Evolutionary conservation across 768 basidiomycete genomes (phyloP).

Genomic region (Tulasnella sp.): DNA sequence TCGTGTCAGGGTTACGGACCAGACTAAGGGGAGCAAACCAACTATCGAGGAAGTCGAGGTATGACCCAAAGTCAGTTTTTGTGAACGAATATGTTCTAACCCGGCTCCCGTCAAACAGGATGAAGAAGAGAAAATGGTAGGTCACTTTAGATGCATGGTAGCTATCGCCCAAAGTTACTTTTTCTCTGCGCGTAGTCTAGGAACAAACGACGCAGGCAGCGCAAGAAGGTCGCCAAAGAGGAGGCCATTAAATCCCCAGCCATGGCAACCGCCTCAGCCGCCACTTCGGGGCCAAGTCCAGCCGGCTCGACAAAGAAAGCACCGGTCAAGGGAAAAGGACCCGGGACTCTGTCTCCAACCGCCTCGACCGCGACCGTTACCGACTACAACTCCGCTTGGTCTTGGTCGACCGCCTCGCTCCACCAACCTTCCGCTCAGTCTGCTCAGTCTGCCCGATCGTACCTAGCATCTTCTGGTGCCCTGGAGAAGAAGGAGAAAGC

Average conservation of each 20-base stretch:
- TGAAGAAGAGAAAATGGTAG: constrained; percentile 59
- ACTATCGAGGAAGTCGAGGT: constrained; percentile 26
- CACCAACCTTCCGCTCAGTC: constrained; percentile 44
- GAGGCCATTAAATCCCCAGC: constrained; percentile 34
- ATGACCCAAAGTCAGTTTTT: neutral
- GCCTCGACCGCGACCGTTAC: neutral
- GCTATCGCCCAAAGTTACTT: neutral
- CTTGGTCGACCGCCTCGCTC: constrained; percentile 36
- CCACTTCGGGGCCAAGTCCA: constrained; percentile 32
- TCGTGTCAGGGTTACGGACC: neutral
- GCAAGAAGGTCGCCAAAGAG: constrained; percentile 61
- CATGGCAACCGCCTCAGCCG: constrained; percentile 28
- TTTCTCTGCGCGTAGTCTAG: constrained; percentile 38
- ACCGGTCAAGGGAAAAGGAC: constrained; percentile 17
- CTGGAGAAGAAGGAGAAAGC: constrained; percentile 45
- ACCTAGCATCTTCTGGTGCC: constrained; percentile 55
- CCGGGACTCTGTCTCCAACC: constrained; percentile 16
- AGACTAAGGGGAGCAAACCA: neutral
- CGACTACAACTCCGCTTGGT: neutral
- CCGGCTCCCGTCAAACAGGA: constrained; percentile 48
- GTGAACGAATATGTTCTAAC: neutral
- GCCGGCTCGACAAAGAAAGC: constrained; percentile 29
- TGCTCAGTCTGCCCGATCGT: constrained; percentile 69
- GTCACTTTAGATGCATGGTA: neutral
- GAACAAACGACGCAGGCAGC: constrained; percentile 74